Evolutionary conservation across 495 filamentous ascomycete species (phyloP), one percentile per base, ranked within the genome.

Genomic region (Annulohypoxylon moriforme): DNA sequence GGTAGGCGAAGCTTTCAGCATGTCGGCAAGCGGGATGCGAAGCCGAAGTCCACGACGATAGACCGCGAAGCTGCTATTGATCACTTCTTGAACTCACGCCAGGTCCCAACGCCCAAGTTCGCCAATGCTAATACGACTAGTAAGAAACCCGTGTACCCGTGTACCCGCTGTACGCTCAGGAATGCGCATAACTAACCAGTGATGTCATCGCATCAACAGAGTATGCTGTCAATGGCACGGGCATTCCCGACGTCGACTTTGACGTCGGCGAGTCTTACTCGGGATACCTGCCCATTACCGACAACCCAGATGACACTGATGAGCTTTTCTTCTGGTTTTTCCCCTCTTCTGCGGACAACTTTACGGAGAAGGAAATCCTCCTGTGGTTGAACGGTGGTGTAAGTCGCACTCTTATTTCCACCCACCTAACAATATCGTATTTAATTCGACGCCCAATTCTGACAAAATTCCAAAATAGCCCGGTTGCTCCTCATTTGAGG

Each of bases 261-360:
- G 89, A 95, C 68, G 88, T 93, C 72, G 92, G 92, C 57, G 92
- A 95, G 76, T 91, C 88, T 0, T 95, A 94, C 74, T 85, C 92
- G 7, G 92, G 92, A 22, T 86, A 91, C n/a, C 76, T 95, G 6
- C 86, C 92, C n/a, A 93, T 93, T 64, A 77, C 81, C 5, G 71
- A 76, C 29, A 73, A 80, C 40, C 69, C 73, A 2, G 82, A 89
- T 46, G 86, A 89, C 74, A 85, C 81, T 0, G 85, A 86, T 55
- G 77, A 87, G 74, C 81, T 94, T 3, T 93, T 86, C 75, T 95
- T 93, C 72, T 95, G 92, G 91, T 93, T 90, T 80, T 93, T 91
- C 73, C 90, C 90, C 2, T 89, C 13, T 77, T 81, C 31, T 86
- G 89, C 59, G 79, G 82, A 9, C 68, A 73, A 73, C 24, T 38